Evolutionary conservation across 2,329 filamentous ascomycete species (phyloP), one percentile per base, ranked within the genome.

Genomic region (Fusarium sp.): DNA sequence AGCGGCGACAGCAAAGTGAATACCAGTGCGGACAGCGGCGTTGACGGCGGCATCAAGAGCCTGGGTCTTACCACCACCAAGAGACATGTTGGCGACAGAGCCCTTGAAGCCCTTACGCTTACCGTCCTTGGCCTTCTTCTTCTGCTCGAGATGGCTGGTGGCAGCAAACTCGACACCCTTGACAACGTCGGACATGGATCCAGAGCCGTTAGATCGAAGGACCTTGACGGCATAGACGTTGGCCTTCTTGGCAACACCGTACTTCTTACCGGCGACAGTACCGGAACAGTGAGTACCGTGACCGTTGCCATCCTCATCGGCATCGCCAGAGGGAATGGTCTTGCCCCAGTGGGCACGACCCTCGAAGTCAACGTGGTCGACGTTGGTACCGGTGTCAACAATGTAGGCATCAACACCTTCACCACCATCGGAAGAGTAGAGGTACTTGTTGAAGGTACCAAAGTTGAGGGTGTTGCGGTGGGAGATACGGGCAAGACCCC

Each of bases 201-300:
- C 96, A 55, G 95, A 98, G 79, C 96, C 96, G 84, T 97, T 99
- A 78, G 95, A 98, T 82, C 93, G 91, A 78, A 99, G 93, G 44
- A 99, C 96, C 92, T 99, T 99, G 88, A 99, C 95, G 74, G 96
- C 96, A 80, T 97, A 95, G 83, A 99, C 88, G 78, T 94, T 91
- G 81, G 97, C 96, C 90, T 98, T 98, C 92, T 99, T 99, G 82
- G 96, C 95, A 73, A 99, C 96, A 90, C 96, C 96, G 82, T 97
- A 99, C 88, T 97, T 98, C 91, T 96, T 97, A 82, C 97, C 96
- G 75, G 93, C 96, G 79, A 99, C 92, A 72, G 97, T 99, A 78
- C 96, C 96, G 73, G 96, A 98, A 91, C 96, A 99, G 89, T 99
- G 96, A 79, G 96, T 99, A 79, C 96, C 96, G 87, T 99, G 96